Base-by-base conservation (phyloP, 2,329 filamentous ascomycete genomes). In the Pseudogymnoascus sp. region DNA sequence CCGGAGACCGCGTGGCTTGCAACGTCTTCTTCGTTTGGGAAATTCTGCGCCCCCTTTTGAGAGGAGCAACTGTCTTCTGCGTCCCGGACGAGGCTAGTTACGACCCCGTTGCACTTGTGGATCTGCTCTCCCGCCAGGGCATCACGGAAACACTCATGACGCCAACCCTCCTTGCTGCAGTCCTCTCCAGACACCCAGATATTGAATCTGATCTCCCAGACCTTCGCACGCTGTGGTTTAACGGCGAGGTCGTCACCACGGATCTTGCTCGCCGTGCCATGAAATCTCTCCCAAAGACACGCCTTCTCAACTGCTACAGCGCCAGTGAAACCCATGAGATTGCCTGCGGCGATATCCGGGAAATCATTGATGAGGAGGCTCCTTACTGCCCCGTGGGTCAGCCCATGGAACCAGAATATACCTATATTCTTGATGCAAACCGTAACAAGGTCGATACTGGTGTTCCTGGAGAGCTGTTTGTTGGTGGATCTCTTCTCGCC, bases 11-110 rank as follows among this genome's bases (percentile, higher is more conserved):
- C 6, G 88, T 92, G 9, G 89, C 89, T n/a, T 92, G 89, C 75
- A 93, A 92, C 76, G 89, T 92, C 62, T 93, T 92, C 73, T 93
- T 93, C 70, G 80, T 92, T 53, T 93, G 89, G 89, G 89, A 93
- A 71, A 91, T 92, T 61, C 73, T 93, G 60, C 86, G 89, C 4
- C 89, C 89, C 7, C 77, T 93, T 47, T 71, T 93, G 60, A 82
- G 89, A 60, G 89, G 89, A 66, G 89, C 88, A 2, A 90, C 89
- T 0, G 87, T 90, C 4, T 82, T 91, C 20, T 82, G 86, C 3
- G 84, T 92, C 14, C 87, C 89, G 1, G 89, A 93, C 67, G 84
- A 89, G 66, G 82, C 80, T 36, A 91, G 88, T 74, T 92, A 91
- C 68, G 89, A 93, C 65, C 89, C 89, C 0, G 82, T 84, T 35